Percentiles rank a stretch among this genome's conserved stretches.
Conservation (phyloP, 352 stramenopile genomes). For the Pythium apleroticum region DNA sequence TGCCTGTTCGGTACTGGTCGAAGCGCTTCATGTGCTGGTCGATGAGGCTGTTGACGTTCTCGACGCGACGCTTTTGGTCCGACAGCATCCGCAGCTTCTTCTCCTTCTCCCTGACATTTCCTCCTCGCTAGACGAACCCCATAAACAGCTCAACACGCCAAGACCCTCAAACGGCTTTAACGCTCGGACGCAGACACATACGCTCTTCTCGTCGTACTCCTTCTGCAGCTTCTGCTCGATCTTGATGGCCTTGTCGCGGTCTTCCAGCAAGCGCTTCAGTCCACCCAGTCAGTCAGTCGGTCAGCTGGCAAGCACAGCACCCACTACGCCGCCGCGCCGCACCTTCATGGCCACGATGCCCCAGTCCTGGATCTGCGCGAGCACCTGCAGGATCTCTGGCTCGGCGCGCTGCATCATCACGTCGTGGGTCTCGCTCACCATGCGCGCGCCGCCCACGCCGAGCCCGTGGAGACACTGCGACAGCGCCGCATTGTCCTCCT, state of each 20-base stretch:
- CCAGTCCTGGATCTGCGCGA: slow-evolving; percentile 83
- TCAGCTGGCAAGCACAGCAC: too few species aligned
- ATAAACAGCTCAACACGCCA: neutral
- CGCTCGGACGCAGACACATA: slow-evolving; percentile 24
- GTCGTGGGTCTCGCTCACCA: slow-evolving; percentile 72
- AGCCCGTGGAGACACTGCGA: slow-evolving; percentile 52
- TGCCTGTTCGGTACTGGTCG: slow-evolving; percentile 64
- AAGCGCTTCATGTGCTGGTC: slow-evolving; percentile 76
- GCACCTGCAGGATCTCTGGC: slow-evolving; percentile 61
- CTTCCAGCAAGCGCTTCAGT: slow-evolving; percentile 67
- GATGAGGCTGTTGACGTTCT: slow-evolving; percentile 79
- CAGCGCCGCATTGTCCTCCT: slow-evolving; percentile 50
- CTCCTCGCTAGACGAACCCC: slow-evolving; percentile 32
- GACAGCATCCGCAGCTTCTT: slow-evolving; percentile 81
- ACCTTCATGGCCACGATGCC: slow-evolving; percentile 82
- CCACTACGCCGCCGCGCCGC: too few species aligned
- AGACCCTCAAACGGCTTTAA: too few species aligned
- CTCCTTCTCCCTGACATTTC: slow-evolving; percentile 64
- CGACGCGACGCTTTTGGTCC: slow-evolving; percentile 79
- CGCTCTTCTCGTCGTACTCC: slow-evolving; percentile 67
- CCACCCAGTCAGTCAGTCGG: neutral
- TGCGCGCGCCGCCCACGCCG: slow-evolving; percentile 44
- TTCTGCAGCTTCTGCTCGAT: slow-evolving; percentile 75
- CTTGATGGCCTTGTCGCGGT: slow-evolving; percentile 81
- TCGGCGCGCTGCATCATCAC: slow-evolving; percentile 74